phyloP scores from a whole-genome alignment of 495 filamentous ascomycete species.

The Hapsidospora chrysogenum region DNA sequence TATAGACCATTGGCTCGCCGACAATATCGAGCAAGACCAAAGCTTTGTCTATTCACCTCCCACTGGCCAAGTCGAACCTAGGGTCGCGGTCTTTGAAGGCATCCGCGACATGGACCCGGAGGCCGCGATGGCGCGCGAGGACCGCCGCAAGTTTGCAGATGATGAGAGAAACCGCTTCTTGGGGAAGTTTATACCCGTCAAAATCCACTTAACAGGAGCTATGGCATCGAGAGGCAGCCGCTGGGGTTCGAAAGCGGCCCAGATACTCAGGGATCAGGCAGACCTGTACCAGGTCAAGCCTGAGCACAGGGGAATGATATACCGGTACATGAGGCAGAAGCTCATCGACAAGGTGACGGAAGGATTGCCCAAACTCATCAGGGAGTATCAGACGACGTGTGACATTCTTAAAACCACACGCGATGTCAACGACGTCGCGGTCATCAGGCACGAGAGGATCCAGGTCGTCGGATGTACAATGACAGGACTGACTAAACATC shows the following conservation, averaged over 20 bases:
- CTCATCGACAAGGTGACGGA: conserved; percentile 10
- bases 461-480: conserved; percentile 36
- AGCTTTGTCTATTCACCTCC: too few species aligned
- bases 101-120: too few species aligned
- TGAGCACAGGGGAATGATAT: conserved; percentile 18
- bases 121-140: too few species aligned
- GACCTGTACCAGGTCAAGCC: conserved; percentile 18
- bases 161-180: conserved; percentile 17
- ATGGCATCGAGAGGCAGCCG: conserved; percentile 5
- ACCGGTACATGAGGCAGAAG: conserved; percentile 19
- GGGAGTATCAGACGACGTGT: conserved; percentile 10
- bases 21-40: too few species aligned
- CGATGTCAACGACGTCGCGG: conserved; percentile 13
- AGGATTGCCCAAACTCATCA: conserved; percentile 12
- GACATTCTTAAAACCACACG: conserved; percentile 15
- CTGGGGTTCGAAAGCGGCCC: conserved; percentile 6
- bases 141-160: too few species aligned
- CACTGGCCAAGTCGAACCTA: background rate
- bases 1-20: too few species aligned
- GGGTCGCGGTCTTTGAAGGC: background rate
- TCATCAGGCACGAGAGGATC: conserved; percentile 11
- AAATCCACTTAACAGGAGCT: conserved; percentile 20
- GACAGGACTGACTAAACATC: conserved; percentile 77
- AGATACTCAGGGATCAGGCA: conserved; percentile 1
- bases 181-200: conserved; percentile 14